Evolutionary conservation across 495 filamentous ascomycete genomes (phyloP).

Genomic region (Chaetomium fimeti): DNA sequence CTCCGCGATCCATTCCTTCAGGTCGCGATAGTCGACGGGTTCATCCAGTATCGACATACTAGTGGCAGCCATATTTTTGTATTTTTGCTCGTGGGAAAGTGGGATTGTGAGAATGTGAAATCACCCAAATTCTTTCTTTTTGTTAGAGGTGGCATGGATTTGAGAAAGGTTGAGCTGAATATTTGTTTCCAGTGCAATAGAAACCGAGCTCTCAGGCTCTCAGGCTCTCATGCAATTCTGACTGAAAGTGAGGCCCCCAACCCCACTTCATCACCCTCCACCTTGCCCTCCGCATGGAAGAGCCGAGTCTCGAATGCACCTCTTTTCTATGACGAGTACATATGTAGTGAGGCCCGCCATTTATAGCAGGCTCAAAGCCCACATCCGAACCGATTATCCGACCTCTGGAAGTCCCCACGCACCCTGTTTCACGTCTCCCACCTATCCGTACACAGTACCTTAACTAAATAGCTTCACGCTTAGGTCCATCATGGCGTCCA

Average conservation of each 20-base stretch:
- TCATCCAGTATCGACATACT: neutral
- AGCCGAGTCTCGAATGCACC: no score
- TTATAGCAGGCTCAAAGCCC: no score
- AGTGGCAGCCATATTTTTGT: constrained; percentile 7
- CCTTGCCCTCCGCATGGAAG: no score
- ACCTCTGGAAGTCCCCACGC: neutral
- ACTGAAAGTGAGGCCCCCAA: no score
- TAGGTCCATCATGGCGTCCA: constrained; percentile 5
- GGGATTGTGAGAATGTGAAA: neutral
- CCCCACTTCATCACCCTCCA: no score
- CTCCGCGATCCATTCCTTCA: constrained; percentile 41
- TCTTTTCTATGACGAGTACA: no score
- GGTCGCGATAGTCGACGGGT: constrained; percentile 30
- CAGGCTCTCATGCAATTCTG: no score
- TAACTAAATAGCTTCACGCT: no score
- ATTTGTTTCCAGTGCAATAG: neutral
- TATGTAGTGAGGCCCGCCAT: no score
- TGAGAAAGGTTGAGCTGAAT: neutral
- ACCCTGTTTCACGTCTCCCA: neutral
- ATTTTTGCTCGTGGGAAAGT: no score
- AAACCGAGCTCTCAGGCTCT: no score
- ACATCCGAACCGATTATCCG: no score
- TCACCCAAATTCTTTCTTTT: neutral
- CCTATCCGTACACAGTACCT: neutral
- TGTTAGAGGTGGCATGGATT: neutral